Evolutionary conservation across 2,329 filamentous ascomycete species (phyloP).

Genomic region (Sarocladium oryzae): DNA sequence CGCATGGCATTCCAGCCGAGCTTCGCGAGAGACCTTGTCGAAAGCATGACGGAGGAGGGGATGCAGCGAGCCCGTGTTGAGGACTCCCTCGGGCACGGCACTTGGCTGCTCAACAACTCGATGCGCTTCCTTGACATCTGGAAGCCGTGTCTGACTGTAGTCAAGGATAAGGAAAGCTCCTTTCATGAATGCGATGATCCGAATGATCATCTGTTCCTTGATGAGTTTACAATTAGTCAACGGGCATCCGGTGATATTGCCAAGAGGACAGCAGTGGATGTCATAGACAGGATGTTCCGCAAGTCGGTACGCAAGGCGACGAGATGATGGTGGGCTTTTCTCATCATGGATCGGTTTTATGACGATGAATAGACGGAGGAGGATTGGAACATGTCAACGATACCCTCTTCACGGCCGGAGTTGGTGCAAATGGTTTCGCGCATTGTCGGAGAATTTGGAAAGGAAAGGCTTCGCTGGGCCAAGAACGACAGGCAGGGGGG

Average conservation of each 20-base stretch:
- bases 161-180: conserved; percentile 4
- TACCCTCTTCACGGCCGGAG: too few species aligned
- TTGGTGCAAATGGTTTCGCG: too few species aligned
- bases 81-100: conserved; percentile 39
- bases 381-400: too few species aligned
- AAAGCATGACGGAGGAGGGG: conserved; percentile 41
- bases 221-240: conserved; percentile 38
- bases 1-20: conserved; percentile 38
- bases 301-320: not conserved
- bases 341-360: too few species aligned
- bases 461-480: too few species aligned
- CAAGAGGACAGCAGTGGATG: conserved; percentile 13
- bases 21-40: conserved; percentile 31
- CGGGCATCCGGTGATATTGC: conserved; percentile 22
- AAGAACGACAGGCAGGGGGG: too few species aligned
- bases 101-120: conserved; percentile 20
- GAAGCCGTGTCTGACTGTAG: conserved; percentile 32
- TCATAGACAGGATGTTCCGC: conserved; percentile 13
- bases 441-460: too few species aligned
- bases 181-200: conserved; percentile 32
- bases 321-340: not conserved
- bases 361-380: too few species aligned
- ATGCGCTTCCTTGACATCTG: conserved; percentile 35
- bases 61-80: conserved; percentile 34
- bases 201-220: conserved; percentile 45